Base-by-base conservation (phyloP, 1,284 basidiomycete genomes). In the Testicularia cyperi region DNA sequence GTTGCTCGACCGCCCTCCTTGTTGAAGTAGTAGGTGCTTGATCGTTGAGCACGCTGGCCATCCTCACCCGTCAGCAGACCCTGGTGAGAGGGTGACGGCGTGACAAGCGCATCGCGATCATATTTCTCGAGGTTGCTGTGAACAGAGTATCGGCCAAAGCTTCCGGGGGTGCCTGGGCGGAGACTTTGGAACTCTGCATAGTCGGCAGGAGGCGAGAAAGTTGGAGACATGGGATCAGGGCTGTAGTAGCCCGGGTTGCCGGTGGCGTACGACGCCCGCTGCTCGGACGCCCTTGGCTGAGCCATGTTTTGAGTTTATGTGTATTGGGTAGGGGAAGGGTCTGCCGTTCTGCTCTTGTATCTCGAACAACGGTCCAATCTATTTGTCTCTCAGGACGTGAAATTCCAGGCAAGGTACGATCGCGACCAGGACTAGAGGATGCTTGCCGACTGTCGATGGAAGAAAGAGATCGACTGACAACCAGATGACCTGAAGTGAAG, bases 21-120 rank as follows among this genome's bases (percentile, higher is more conserved):
- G 40, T 56, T 40, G 23, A 61, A 65, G 31, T 65, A 67, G 48
- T 67, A 64, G 20, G 64, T 55, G 45, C 51, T 54, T 23, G 41
- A 44, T 3, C 37, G 38, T 6, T 54, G 34, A 8, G 18, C 40
- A 13, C 12, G 16, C 18, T 14, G 20, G 20, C 43, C 29, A 5
- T 46, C 45, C n/a, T 25, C 33, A 12, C 36, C 4, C 4, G 24
- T 36, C 24, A 62, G 26, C 20, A 62, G 48, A 9, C 36, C 44
- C 29, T 56, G 47, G 42, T 23, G 46, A 38, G n/a, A 44, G 41
- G 18, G 57, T 43, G 18, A 28, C 14, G 14, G 51, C 33, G 29
- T 38, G 25, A 20, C n/a, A 13, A 26, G 23, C 18, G 13, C 20
- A 14, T 24, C 19, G 6, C 36, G 23, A 23, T 51, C 52, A 32